These are phyloP conservation scores for Phytophthora nicotianae DNA, from an alignment of 352 stramenopile genomes.

Conservation along the genomic window DNA sequence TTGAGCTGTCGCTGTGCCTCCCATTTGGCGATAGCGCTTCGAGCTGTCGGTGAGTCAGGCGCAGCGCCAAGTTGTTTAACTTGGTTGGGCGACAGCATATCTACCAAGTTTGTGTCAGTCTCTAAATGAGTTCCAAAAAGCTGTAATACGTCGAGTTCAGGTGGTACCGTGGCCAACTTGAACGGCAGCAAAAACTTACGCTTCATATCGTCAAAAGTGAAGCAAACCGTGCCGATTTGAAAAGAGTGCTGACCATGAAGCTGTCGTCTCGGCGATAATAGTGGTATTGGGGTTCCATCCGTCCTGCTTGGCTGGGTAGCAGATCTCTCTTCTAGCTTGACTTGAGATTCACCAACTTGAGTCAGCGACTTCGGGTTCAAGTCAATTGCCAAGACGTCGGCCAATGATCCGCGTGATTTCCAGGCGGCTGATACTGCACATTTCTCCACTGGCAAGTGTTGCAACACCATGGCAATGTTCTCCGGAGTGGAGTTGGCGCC, in stretches of 20 bases:
- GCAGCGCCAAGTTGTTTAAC: not conserved
- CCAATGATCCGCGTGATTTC: constrained; percentile 61
- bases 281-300: not conserved
- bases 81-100: constrained; percentile 28
- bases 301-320: not conserved
- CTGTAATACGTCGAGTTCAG: constrained; percentile 52
- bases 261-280: constrained; percentile 4
- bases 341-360: constrained; percentile 10
- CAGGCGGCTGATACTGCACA: constrained; percentile 63
- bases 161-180: constrained; percentile 40
- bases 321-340: constrained; percentile 4
- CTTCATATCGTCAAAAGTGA: constrained; percentile 82
- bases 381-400: constrained; percentile 60
- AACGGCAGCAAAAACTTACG: constrained; percentile 70
- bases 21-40: constrained; percentile 32
- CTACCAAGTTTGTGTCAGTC: not conserved
- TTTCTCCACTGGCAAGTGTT: constrained; percentile 65
- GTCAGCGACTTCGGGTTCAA: constrained; percentile 40
- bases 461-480: constrained; percentile 70
- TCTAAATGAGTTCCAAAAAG: constrained; percentile 44
- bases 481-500: constrained; percentile 49
- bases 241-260: constrained; percentile 33
- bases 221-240: constrained; percentile 52
- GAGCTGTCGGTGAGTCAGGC: constrained; percentile 16
- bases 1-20: constrained; percentile 47